These are phyloP conservation scores for Lactarius sanguifluus DNA, from an alignment of 768 basidiomycete species.

Conservation along the genomic window DNA sequence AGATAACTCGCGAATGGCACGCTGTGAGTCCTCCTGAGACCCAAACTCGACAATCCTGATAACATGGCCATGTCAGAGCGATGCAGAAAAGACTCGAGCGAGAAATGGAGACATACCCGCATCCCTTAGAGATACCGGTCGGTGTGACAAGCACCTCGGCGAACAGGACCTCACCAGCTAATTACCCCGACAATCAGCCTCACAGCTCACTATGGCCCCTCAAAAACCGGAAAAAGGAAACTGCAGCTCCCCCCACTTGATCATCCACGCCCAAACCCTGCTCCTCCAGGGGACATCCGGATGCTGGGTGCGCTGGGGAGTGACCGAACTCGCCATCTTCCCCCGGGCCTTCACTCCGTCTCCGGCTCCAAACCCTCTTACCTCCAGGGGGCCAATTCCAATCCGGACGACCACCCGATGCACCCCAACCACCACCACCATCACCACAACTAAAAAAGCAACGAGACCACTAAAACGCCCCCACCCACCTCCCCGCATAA, in stretches of 20 bases:
- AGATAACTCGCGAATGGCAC: slow-evolving; percentile 86
- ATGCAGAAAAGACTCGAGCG: neutral
- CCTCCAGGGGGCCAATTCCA: slow-evolving; percentile 15
- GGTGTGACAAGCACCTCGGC: slow-evolving; percentile 98
- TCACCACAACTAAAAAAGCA: slow-evolving; percentile 26
- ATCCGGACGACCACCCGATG: slow-evolving; percentile 7
- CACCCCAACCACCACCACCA: slow-evolving; percentile 15
- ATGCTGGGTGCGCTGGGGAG: slow-evolving; percentile 7
- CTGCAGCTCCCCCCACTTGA: slow-evolving; percentile 18
- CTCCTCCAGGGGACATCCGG: slow-evolving; percentile 3
- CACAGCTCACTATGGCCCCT: slow-evolving; percentile 59
- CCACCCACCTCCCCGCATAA: slow-evolving; percentile 99
- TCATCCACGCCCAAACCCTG: slow-evolving; percentile 8
- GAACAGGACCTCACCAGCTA: slow-evolving; percentile 99
- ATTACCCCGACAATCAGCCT: slow-evolving; percentile 86
- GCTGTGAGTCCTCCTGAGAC: slow-evolving; percentile 84
- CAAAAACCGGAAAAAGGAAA: slow-evolving; percentile 39
- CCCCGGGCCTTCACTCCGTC: slow-evolving; percentile 5
- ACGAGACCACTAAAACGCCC: slow-evolving; percentile 65
- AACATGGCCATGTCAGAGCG: slow-evolving; percentile 26
- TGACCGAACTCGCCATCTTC: slow-evolving; percentile 14
- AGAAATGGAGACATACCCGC: slow-evolving; percentile 71
- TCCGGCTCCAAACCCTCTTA: slow-evolving; percentile 11
- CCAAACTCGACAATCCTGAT: slow-evolving; percentile 92
- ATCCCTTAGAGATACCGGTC: slow-evolving; percentile 96